Conservation (phyloP, 805 yeast genomes). For the Yarrowia divulgata region DNA sequence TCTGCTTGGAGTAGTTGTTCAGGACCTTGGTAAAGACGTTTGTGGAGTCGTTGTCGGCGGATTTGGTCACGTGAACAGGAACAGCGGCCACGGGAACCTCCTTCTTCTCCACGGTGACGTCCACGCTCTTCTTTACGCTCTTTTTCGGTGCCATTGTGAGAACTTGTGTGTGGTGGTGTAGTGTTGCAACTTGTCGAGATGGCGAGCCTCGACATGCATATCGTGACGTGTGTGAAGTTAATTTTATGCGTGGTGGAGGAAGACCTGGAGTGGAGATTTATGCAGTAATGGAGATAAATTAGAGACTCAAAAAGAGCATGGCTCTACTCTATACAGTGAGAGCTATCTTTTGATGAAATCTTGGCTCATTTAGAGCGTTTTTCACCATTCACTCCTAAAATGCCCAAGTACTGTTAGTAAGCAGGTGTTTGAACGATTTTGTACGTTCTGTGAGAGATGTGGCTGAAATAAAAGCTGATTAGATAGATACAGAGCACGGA, state of each 20-base stretch:
- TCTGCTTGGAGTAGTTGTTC: constrained; percentile 45
- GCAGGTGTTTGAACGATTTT: background rate
- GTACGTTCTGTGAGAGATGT: too few species aligned
- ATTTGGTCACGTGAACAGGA: constrained; percentile 9
- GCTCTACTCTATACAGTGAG: background rate
- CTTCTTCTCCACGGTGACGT: background rate
- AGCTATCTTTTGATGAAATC: background rate
- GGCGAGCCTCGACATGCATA: constrained; percentile 4
- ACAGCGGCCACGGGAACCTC: background rate
- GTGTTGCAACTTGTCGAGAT: constrained; percentile 9
- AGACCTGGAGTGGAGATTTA: background rate
- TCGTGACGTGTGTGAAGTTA: constrained; percentile 25
- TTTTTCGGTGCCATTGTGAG: constrained; percentile 21
- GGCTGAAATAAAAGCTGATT: too few species aligned
- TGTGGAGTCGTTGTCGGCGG: background rate
- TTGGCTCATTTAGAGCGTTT: background rate
- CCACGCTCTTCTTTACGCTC: constrained; percentile 27
- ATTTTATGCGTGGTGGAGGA: background rate
- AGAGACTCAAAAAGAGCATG: background rate
- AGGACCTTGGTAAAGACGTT: constrained; percentile 41
- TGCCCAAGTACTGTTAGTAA: background rate
- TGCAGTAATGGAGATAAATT: background rate
- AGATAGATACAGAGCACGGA: too few species aligned
- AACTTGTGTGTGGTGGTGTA: background rate
- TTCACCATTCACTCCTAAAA: background rate